Conservation (phyloP, 208 protist genomes). For the Leishmania amazonensis region DNA sequence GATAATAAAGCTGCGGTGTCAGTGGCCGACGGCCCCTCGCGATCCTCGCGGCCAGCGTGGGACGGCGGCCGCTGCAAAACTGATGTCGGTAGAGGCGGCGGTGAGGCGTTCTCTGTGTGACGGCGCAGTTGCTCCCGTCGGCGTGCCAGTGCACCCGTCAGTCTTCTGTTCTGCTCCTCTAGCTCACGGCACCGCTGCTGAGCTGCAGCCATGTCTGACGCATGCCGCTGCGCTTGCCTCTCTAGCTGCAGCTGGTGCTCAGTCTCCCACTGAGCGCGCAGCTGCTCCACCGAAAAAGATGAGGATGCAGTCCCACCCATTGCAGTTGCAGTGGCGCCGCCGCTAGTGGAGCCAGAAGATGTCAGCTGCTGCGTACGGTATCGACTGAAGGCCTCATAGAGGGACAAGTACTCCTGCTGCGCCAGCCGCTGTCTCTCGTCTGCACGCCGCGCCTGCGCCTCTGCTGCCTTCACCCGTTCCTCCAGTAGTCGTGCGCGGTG, state of each 20-base stretch:
- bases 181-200: constrained; percentile 41
- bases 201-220: constrained; percentile 31
- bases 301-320: background rate
- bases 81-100: background rate
- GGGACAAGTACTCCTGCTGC: constrained; percentile 66
- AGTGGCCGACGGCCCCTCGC: background rate
- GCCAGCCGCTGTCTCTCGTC: constrained; percentile 72
- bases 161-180: constrained; percentile 61
- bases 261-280: constrained; percentile 41
- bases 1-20: background rate
- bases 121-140: constrained; percentile 66
- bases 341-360: background rate
- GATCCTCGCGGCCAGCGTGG: background rate
- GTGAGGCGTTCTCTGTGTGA: constrained; percentile 6
- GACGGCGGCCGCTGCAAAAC: constrained; percentile 4
- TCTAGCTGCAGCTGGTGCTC: constrained; percentile 55
- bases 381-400: constrained; percentile 74
- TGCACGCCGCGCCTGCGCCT: constrained; percentile 59
- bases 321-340: background rate
- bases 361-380: constrained; percentile 63
- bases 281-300: constrained; percentile 29
- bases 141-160: constrained; percentile 52
- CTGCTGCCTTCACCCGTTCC: constrained; percentile 52
- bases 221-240: constrained; percentile 46
- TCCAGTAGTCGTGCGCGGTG: constrained; percentile 51